These are phyloP conservation scores for Pleurotus tuber-regium DNA, from an alignment of 768 basidiomycete species.

Conservation along the genomic window DNA sequence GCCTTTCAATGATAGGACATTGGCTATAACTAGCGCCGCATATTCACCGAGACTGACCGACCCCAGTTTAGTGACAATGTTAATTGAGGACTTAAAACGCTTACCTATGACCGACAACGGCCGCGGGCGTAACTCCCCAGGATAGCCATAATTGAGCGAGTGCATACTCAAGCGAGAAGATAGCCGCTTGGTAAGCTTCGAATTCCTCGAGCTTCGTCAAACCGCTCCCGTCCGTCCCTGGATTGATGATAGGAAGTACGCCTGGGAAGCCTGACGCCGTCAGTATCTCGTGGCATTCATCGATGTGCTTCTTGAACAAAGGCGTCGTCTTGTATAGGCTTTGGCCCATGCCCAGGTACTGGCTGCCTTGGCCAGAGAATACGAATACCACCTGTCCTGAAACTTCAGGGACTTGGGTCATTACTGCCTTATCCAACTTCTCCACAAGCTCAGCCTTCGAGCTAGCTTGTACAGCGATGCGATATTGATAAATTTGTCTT, in stretches of 20 bases:
- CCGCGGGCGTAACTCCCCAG: conserved; percentile 62
- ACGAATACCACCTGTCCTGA: conserved; percentile 52
- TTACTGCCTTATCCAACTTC: conserved; percentile 36
- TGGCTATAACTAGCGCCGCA: conserved; percentile 61
- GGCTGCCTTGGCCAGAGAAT: conserved; percentile 73
- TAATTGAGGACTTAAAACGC: conserved; percentile 14
- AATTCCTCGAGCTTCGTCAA: conserved; percentile 33
- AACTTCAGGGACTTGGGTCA: conserved; percentile 26
- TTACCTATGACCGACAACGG: conserved; percentile 73
- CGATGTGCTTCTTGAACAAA: conserved; percentile 48
- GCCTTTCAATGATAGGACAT: conserved; percentile 52
- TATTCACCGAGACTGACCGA: conserved; percentile 73
- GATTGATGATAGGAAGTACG: conserved; percentile 43
- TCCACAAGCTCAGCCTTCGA: conserved; percentile 43
- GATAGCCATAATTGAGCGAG: conserved; percentile 62
- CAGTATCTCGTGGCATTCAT: conserved; percentile 57
- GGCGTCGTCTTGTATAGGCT: conserved; percentile 48
- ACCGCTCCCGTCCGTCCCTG: conserved; percentile 17
- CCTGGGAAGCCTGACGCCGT: conserved; percentile 47
- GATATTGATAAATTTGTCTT: conserved; percentile 51
- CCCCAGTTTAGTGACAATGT: not conserved
- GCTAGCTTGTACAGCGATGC: conserved; percentile 47
- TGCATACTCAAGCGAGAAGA: conserved; percentile 63
- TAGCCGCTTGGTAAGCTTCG: conserved; percentile 48
- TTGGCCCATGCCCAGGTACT: conserved; percentile 64